phyloP scores from a whole-genome alignment of 306 rosid genomes.

The Medicago truncatula region DNA sequence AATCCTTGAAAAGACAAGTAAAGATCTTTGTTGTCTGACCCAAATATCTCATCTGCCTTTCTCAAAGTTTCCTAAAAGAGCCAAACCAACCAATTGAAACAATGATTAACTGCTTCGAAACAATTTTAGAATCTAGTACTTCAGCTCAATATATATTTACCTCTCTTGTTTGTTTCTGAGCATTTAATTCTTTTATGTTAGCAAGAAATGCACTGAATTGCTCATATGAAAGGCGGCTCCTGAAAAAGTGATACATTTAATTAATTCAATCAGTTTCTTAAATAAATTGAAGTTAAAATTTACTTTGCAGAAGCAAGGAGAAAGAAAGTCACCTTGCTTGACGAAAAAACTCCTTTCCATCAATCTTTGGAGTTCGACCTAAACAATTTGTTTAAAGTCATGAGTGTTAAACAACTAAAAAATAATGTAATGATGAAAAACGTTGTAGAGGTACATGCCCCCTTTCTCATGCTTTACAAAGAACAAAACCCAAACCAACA shows the following conservation, averaged over 20 bases:
- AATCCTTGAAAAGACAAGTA: conserved; percentile 89
- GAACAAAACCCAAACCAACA: conserved; percentile 9
- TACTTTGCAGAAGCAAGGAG: conserved; percentile 19
- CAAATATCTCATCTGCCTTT: conserved; percentile 98
- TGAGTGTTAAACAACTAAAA: conserved; percentile 23
- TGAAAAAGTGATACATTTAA: conserved; percentile 43
- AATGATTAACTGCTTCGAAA: conserved; percentile 31
- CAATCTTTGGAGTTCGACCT: conserved; percentile 93
- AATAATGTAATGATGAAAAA: conserved; percentile 21
- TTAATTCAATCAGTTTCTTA: conserved; percentile 36
- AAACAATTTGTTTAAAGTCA: conserved; percentile 36
- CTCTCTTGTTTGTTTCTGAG: conserved; percentile 98
- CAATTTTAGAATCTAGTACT: conserved; percentile 32
- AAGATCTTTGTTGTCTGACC: conserved; percentile 94
- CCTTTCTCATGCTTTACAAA: not conserved
- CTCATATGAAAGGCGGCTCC: conserved; percentile 98
- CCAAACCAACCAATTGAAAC: conserved; percentile 25
- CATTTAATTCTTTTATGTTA: conserved; percentile 92
- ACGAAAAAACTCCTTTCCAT: conserved; percentile 98
- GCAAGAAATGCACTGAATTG: conserved; percentile 99
- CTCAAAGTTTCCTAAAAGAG: conserved; percentile 81
- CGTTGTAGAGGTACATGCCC: not conserved
- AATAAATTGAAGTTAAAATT: conserved; percentile 32
- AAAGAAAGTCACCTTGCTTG: conserved; percentile 76
- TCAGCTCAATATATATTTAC: conserved; percentile 49